Percentiles rank a stretch among this genome's conserved stretches.
Evolutionary conservation across 768 basidiomycete species (phyloP).

Genomic region (Lactifluus echinatus): DNA sequence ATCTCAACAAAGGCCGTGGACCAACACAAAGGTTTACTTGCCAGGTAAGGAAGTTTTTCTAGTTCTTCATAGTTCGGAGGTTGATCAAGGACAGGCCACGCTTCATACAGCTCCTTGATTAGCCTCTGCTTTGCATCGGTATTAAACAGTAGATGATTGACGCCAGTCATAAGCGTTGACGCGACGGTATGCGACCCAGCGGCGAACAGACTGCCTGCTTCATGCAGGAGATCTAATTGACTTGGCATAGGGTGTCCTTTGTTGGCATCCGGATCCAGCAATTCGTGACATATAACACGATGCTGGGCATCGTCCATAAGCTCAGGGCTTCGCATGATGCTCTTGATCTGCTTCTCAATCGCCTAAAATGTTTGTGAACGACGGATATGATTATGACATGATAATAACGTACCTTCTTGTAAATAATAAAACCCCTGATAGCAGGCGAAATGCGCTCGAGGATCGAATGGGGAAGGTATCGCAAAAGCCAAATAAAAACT

Average conservation of each 20-base stretch:
- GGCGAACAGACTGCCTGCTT: slow-evolving; percentile 4
- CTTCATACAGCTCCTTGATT: background rate
- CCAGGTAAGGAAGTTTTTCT: slow-evolving; percentile 13
- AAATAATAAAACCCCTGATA: background rate
- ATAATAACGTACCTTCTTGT: background rate
- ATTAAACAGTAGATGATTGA: background rate
- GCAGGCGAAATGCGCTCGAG: background rate
- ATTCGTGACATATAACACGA: slow-evolving; percentile 6
- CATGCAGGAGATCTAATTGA: background rate
- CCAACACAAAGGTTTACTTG: background rate
- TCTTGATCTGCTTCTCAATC: background rate
- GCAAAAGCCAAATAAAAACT: background rate
- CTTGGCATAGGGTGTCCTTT: background rate
- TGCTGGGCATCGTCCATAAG: slow-evolving; percentile 2
- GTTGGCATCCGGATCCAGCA: background rate
- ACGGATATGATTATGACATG: background rate
- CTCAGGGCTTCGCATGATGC: background rate
- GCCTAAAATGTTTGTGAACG: background rate
- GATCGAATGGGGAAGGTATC: background rate
- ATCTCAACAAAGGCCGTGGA: background rate
- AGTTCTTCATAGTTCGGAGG: slow-evolving; percentile 3
- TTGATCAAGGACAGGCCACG: no score
- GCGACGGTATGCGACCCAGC: no score
- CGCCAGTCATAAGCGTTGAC: slow-evolving; percentile 3
- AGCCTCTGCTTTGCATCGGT: background rate